Percentiles rank a stretch among this genome's conserved stretches.
phyloP scores from a whole-genome alignment of 2,329 filamentous ascomycete species.

The Aspergillus transmontanensis region DNA sequence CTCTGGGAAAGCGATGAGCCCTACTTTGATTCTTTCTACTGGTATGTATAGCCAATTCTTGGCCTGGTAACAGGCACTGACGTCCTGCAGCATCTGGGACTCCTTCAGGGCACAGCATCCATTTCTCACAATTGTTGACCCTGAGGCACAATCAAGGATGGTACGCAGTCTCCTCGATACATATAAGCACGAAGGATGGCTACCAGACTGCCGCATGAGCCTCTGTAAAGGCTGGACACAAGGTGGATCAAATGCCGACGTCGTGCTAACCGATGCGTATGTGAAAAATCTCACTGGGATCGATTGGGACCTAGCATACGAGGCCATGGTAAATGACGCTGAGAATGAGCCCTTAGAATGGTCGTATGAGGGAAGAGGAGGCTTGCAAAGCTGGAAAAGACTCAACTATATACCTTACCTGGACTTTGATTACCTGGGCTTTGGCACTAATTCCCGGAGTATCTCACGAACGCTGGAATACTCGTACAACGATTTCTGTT shows the following conservation, averaged over 20 bases:
- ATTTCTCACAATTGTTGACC: conserved; percentile 69
- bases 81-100: conserved; percentile 61
- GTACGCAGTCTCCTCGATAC: conserved; percentile 71
- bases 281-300: conserved; percentile 67
- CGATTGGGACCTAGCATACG: conserved; percentile 69
- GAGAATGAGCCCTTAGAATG: conserved; percentile 71
- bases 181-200: conserved; percentile 68
- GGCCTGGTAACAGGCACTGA: background rate
- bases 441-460: conserved; percentile 69
- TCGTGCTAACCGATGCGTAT: conserved; percentile 68
- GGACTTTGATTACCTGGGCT: conserved; percentile 67
- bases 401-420: conserved; percentile 71
- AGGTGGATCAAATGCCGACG: conserved; percentile 72
- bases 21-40: conserved; percentile 76
- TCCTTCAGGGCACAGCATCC: conserved; percentile 69
- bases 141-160: conserved; percentile 63
- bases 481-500: conserved; percentile 72
- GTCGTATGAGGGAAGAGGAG: conserved; percentile 69
- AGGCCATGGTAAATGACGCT: conserved; percentile 70
- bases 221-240: conserved; percentile 73
- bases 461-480: conserved; percentile 76
- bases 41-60: conserved; percentile 39
- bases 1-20: conserved; percentile 66
- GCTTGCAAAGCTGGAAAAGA: conserved; percentile 69
- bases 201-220: conserved; percentile 75